Evolutionary conservation across 116 monocot species (phyloP), one percentile per base, ranked within the genome.

Genomic region (Cymodocea nodosa): DNA sequence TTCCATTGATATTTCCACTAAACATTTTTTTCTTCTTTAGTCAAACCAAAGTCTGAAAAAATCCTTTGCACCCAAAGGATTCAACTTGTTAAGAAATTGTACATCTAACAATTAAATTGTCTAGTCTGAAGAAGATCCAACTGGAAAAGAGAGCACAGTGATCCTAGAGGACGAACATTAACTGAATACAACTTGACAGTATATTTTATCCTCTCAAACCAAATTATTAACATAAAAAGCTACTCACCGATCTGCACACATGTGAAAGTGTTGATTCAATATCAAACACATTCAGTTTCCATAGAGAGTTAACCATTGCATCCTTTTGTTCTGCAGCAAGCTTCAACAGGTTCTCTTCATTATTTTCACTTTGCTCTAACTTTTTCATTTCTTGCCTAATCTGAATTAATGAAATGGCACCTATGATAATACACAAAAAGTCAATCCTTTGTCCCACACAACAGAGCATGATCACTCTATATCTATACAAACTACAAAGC

Each of bases 251-350:
- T 53, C 72, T 77, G 74, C 92, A 92, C 56, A 92, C 92, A 54
- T 55, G 87, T 44, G 87, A 77, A 78, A 92, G 83, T 9, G 87
- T 92, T 52, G 79, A 76, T 58, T 92, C 92, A 16, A 92, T 92
- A 75, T 92, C 92, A 63, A 92, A 66, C 57, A 92, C 92, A 59
- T 92, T 92, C n/a, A 92, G 77, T 71, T 92, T 92, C 92, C 92
- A 92, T 22, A 87, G 59, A 30, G 92, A 92, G 40, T 82, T 82
- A 6, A 92, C n/a, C 92, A 92, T 85, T 17, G 54, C 84, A 71
- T 87, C 85, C 57, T 85, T 92, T 58, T 87, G 84, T 58, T 81
- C 87, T 74, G 82, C 81, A 69, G 87, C 48, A 15, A 17, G 81
- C 62, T 85, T 87, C n/a, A 79, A 15, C 17, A 82, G 56, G 23